A percentile compares a stretch with the other conserved stretches of the same genome.
Conservation (phyloP, 176 grass and related monocot genomes). For the Rhipidocladum racemiflorum region DNA sequence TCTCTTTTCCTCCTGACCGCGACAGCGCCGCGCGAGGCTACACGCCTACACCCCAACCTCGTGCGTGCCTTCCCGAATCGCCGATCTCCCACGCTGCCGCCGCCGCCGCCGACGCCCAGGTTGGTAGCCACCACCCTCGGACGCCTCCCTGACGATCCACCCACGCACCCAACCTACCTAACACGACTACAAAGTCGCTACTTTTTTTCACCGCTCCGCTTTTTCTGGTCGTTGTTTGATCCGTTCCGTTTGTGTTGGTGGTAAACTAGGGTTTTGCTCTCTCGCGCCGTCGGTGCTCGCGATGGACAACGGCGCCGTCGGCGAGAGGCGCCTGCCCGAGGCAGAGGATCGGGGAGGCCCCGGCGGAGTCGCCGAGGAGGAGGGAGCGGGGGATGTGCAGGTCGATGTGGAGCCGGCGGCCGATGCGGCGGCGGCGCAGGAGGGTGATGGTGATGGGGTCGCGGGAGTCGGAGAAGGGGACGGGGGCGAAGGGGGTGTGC, state of each 20-base stretch:
- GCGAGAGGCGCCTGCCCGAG: not conserved
- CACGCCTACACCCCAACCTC: not conserved
- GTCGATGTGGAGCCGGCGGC: constrained; percentile 3
- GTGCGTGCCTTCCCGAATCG: not conserved
- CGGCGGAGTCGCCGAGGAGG: constrained; percentile 34
- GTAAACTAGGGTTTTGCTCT: constrained; percentile 32
- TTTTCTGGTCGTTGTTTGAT: constrained; percentile 30
- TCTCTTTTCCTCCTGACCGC: not conserved
- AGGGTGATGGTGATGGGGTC: not conserved
- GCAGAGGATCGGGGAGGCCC: constrained; percentile 25
- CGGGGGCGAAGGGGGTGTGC: not conserved
- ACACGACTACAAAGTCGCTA: too few species aligned
- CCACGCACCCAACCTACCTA: not conserved
- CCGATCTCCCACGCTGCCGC: not conserved
- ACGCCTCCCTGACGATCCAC: not conserved
- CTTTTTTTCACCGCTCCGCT: not conserved
- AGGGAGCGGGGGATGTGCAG: not conserved
- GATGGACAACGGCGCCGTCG: constrained; percentile 36
- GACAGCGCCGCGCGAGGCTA: constrained; percentile 19
- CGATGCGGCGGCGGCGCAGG: constrained; percentile 18
- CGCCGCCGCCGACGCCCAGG: constrained; percentile 21
- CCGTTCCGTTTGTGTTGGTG: constrained; percentile 15
- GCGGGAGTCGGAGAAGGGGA: not conserved
- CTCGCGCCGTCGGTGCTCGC: not conserved
- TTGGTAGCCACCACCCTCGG: not conserved